Evolutionary conservation across 164 flowering plant species (phyloP), one percentile per base, ranked within the genome.

Genomic region (Paratinospora sagittata): DNA sequence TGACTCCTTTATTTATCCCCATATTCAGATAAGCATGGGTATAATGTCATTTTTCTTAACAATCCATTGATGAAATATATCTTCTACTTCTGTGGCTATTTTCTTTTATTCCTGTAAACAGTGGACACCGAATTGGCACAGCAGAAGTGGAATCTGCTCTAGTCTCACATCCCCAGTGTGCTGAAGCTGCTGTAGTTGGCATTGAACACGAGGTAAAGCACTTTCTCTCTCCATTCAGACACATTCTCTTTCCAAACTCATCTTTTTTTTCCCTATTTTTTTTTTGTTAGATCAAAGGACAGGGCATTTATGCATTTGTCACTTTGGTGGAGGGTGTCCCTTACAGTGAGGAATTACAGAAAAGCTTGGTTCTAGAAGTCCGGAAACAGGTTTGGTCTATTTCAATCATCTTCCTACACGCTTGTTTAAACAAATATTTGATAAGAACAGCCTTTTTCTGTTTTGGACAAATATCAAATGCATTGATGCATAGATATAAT

Each of bases 111-210:
- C 2, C 17, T 47, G 24, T 23, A 30, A 80, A 74, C 84, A 95
- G 99, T 82, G 99, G 99, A 27, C 99, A 96, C 75, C 99, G 99
- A 45, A 96, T 96, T 78, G 98, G 99, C 70, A 91, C 99, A 8
- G 97, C 99, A 63, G 99, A 96, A 82, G 98, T 96, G 65, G 99
- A 96, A 84, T 96, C 99, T 74, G 98, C 98, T 72, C 82, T 96
- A 27, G 99, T 93, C 65, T 96, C 98, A 45, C 99, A 96, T 78
- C 95, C 97, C 3, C 90, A 90, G 74, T 96, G 99, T 80, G 89
- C 97, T 39, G 99, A 96, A 81, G 99, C 99, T 77, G 99, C 99
- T 76, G 98, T 96, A 27, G 99, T 96, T 74, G 99, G 97, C 72
- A 85, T 96, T 78, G 99, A 96, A 80, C 99, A 96, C 71, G 97